Percentiles rank a stretch among this genome's conserved stretches.
Evolutionary conservation across 2,329 filamentous ascomycete genomes (phyloP).

Genomic region (Aspergillus fructus): DNA sequence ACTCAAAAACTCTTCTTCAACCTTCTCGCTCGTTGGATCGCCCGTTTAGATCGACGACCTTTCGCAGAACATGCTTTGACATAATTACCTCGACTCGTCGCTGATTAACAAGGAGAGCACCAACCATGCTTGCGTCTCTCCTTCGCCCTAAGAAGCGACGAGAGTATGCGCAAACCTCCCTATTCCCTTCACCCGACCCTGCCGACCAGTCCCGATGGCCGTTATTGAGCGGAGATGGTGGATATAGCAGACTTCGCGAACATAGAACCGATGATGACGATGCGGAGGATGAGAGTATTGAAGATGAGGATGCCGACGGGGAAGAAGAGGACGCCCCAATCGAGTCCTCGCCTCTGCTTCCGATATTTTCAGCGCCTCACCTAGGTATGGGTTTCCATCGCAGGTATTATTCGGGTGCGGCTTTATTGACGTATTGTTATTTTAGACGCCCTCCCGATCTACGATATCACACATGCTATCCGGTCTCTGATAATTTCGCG

Average conservation of each 20-base stretch:
- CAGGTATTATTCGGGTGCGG: not conserved
- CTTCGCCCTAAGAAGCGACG: slow-evolving; percentile 31
- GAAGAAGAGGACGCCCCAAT: slow-evolving; percentile 46
- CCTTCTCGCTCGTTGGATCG: not conserved
- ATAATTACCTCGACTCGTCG: not conserved
- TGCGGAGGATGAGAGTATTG: slow-evolving; percentile 42
- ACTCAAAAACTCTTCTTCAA: not conserved
- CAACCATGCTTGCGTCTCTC: slow-evolving; percentile 32
- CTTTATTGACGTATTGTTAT: not conserved
- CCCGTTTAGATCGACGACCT: not conserved
- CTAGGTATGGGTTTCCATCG: slow-evolving; percentile 56
- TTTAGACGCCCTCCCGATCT: slow-evolving; percentile 79
- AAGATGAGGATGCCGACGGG: slow-evolving; percentile 37
- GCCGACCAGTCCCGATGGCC: slow-evolving; percentile 23
- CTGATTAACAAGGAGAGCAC: not conserved
- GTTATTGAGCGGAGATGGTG: slow-evolving; percentile 14
- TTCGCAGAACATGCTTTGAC: slow-evolving; percentile 6
- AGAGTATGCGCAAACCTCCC: slow-evolving; percentile 25
- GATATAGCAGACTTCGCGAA: slow-evolving; percentile 21
- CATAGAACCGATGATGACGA: slow-evolving; percentile 35
- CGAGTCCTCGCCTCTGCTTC: slow-evolving; percentile 59
- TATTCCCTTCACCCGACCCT: slow-evolving; percentile 30
- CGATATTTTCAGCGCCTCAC: slow-evolving; percentile 77
- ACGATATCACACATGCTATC: slow-evolving; percentile 86
- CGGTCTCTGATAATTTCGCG: slow-evolving; percentile 78